Evolutionary conservation across 2,329 filamentous ascomycete genomes (phyloP).

Genomic region (Trichophyton verrucosum): DNA sequence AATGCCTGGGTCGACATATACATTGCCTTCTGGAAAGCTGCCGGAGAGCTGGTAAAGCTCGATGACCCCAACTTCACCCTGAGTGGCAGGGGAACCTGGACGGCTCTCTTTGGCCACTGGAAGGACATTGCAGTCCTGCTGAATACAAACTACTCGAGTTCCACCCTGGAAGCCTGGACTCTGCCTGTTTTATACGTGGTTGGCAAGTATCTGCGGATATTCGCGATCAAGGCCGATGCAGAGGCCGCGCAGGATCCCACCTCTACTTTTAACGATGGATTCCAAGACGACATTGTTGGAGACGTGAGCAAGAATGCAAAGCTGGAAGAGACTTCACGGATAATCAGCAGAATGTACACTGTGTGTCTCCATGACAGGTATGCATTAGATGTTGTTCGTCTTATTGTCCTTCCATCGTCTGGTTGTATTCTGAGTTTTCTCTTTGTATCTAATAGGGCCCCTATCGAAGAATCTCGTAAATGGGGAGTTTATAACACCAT

Average conservation of each 20-base stretch:
- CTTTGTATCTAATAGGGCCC: conserved; percentile 46
- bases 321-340: conserved; percentile 78
- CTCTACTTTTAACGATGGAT: conserved; percentile 38
- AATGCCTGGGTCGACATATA: conserved; percentile 83
- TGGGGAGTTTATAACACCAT: conserved; percentile 95
- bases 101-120: conserved; percentile 77
- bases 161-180: conserved; percentile 75
- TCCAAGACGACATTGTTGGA: conserved; percentile 72
- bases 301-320: conserved; percentile 68
- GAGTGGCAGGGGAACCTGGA: conserved; percentile 44
- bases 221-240: conserved; percentile 83
- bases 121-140: conserved; percentile 68
- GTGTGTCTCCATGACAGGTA: conserved; percentile 83
- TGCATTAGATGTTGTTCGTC: conserved; percentile 17
- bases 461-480: conserved; percentile 81
- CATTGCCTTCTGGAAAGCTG: conserved; percentile 67
- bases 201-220: conserved; percentile 73
- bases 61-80: conserved; percentile 38
- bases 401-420: neutral
- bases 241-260: conserved; percentile 41
- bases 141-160: conserved; percentile 66
- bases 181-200: conserved; percentile 80
- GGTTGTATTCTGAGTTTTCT: conserved; percentile 7
- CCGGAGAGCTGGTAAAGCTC: conserved; percentile 57
- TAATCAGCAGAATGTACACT: conserved; percentile 85